Percentiles rank a stretch among this genome's conserved stretches.
phyloP scores from a whole-genome alignment of 2,329 filamentous ascomycete species.

The Aspergillus udagawae region DNA sequence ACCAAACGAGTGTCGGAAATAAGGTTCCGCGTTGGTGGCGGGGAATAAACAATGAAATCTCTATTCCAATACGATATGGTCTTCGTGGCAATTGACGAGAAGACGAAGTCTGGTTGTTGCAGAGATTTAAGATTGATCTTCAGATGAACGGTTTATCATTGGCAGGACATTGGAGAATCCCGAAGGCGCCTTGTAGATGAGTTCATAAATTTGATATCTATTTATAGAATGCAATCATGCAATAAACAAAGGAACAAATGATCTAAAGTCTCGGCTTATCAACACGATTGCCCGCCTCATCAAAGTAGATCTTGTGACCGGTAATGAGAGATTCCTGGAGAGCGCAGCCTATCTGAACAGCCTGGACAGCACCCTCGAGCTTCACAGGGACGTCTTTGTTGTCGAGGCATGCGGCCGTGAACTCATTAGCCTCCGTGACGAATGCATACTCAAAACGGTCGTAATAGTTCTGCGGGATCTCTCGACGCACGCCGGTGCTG shows the following conservation, averaged over 20 bases:
- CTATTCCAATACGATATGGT: background rate
- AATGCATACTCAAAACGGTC: conserved; percentile 63
- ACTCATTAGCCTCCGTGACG: conserved; percentile 62
- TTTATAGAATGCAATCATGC: background rate
- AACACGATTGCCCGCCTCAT: conserved; percentile 49
- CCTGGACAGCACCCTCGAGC: conserved; percentile 54
- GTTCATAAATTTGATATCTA: background rate
- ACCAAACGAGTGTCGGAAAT: conserved; percentile 4
- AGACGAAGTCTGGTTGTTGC: background rate
- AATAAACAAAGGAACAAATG: too few relatives aligned
- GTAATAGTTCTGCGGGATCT: conserved; percentile 62
- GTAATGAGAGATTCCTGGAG: conserved; percentile 55
- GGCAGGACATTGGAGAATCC: background rate
- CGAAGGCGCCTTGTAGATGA: background rate
- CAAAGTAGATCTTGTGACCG: conserved; percentile 57
- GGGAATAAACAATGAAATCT: background rate
- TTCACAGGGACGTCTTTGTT: conserved; percentile 53
- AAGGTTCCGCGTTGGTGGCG: conserved; percentile 6
- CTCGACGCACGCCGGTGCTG: conserved; percentile 51
- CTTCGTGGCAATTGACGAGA: background rate
- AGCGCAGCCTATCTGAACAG: conserved; percentile 57
- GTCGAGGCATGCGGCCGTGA: conserved; percentile 57
- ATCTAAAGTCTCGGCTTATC: conserved; percentile 21
- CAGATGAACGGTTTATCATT: background rate
- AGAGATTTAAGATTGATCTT: background rate